These are phyloP conservation scores for Verticillium albo-atrum DNA, from an alignment of 2,329 filamentous ascomycete genomes.

Conservation along the genomic window DNA sequence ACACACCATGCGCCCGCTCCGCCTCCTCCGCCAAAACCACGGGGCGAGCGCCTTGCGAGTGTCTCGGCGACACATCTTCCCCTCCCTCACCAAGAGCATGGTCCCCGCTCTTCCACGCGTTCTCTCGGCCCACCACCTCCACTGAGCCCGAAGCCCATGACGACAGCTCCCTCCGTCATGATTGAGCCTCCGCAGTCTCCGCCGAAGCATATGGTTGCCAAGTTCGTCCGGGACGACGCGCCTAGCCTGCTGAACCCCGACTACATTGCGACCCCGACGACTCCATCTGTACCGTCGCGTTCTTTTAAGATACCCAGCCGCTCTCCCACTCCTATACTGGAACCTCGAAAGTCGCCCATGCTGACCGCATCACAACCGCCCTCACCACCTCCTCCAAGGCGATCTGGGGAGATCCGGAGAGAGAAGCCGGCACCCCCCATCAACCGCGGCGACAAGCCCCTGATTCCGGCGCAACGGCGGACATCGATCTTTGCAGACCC, in stretches of 20 bases:
- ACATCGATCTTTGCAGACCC: conserved; percentile 16
- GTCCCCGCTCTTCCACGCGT: conserved; percentile 27
- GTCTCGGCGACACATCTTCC: conserved; percentile 15
- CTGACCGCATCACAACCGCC: conserved; percentile 47
- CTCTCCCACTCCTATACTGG: conserved; percentile 47
- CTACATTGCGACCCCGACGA: conserved; percentile 32
- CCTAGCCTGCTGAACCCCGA: conserved; percentile 45
- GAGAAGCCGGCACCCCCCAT: conserved; percentile 65
- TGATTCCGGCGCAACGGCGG: conserved; percentile 24
- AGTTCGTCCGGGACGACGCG: conserved; percentile 32
- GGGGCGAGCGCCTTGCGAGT: conserved; percentile 11
- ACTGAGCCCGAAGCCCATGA: conserved; percentile 34
- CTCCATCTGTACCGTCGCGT: conserved; percentile 37
- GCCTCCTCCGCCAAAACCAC: conserved; percentile 17
- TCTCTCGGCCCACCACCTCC: conserved; percentile 38
- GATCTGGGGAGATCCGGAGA: conserved; percentile 55
- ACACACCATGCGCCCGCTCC: conserved; percentile 19
- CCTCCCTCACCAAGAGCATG: conserved; percentile 9
- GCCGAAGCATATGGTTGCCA: conserved; percentile 41
- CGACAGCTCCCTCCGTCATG: conserved; percentile 55
- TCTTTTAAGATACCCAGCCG: conserved; percentile 52
- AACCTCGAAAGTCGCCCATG: conserved; percentile 43
- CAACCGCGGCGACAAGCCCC: conserved; percentile 70
- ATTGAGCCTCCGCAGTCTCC: conserved; percentile 69
- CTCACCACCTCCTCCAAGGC: conserved; percentile 59